Evolutionary conservation across 768 basidiomycete genomes (phyloP).

Genomic region (Dictyophora rubrovolvata): DNA sequence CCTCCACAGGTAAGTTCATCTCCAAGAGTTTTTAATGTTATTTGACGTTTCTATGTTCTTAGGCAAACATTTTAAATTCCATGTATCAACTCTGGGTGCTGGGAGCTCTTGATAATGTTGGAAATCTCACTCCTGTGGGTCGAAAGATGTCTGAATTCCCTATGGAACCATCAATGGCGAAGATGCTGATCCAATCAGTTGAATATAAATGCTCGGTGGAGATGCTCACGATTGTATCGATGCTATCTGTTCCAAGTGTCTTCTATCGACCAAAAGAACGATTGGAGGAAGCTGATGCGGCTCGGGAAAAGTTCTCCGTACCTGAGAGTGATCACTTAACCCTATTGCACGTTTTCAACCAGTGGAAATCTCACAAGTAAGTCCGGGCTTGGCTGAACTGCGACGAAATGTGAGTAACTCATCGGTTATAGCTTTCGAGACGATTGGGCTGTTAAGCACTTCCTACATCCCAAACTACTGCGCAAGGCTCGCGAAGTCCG

Average conservation of each 20-base stretch:
- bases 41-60: conserved; percentile 4
- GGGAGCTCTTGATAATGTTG: conserved; percentile 92
- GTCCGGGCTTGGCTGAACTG: conserved; percentile 18
- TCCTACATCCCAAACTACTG: conserved; percentile 91
- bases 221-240: conserved; percentile 98
- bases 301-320: conserved; percentile 96
- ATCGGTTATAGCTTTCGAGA: conserved; percentile 60
- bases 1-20: conserved; percentile 74
- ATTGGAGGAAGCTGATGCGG: conserved; percentile 96
- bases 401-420: conserved; percentile 10
- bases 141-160: conserved; percentile 99
- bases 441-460: conserved; percentile 91
- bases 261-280: conserved; percentile 97
- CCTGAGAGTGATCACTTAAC: conserved; percentile 97
- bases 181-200: conserved; percentile 95
- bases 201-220: conserved; percentile 89
- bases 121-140: conserved; percentile 87
- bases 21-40: background rate
- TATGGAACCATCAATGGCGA: conserved; percentile 98
- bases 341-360: conserved; percentile 89
- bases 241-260: conserved; percentile 96
- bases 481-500: conserved; percentile 94
- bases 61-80: conserved; percentile 96
- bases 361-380: conserved; percentile 95
- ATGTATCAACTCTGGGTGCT: conserved; percentile 99